Conservation (phyloP, 2,329 filamentous ascomycete genomes). For the Celoporthe dispersa region DNA sequence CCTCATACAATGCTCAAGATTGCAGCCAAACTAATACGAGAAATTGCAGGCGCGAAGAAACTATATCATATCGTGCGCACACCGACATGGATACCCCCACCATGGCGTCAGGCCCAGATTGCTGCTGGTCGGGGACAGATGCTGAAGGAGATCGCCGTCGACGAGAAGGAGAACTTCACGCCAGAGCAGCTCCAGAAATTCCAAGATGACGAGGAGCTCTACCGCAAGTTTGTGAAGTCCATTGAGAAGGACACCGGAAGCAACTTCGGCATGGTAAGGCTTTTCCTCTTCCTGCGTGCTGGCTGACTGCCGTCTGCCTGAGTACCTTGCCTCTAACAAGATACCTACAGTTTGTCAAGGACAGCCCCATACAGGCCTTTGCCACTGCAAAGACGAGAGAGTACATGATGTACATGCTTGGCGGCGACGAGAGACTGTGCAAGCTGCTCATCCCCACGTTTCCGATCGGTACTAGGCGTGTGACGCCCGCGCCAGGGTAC, state of each 20-base stretch:
- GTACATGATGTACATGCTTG: constrained; percentile 53
- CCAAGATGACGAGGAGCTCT: constrained; percentile 49
- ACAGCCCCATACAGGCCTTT: constrained; percentile 46
- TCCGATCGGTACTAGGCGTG: constrained; percentile 51
- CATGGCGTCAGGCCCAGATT: constrained; percentile 42
- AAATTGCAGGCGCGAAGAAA: constrained; percentile 39
- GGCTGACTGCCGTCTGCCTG: not conserved
- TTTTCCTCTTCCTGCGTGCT: no score
- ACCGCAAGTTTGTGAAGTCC: constrained; percentile 50
- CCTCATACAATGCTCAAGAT: not conserved
- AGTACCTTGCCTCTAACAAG: constrained; percentile 8
- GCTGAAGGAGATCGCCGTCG: constrained; percentile 46
- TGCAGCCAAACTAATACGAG: not conserved
- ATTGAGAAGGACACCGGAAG: constrained; percentile 52
- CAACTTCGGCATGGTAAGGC: constrained; percentile 47
- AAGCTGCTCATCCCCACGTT: constrained; percentile 55
- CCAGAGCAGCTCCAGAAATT: constrained; percentile 52
- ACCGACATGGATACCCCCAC: constrained; percentile 47
- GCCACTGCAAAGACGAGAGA: constrained; percentile 46
- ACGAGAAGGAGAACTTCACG: constrained; percentile 48
- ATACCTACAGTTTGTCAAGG: constrained; percentile 43
- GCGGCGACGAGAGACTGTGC: constrained; percentile 54
- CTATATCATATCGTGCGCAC: constrained; percentile 46
- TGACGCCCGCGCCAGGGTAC: constrained; percentile 57
- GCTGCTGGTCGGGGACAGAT: constrained; percentile 43